Conservation (phyloP, 257 asterid species). For the Fraxinus anomala region DNA sequence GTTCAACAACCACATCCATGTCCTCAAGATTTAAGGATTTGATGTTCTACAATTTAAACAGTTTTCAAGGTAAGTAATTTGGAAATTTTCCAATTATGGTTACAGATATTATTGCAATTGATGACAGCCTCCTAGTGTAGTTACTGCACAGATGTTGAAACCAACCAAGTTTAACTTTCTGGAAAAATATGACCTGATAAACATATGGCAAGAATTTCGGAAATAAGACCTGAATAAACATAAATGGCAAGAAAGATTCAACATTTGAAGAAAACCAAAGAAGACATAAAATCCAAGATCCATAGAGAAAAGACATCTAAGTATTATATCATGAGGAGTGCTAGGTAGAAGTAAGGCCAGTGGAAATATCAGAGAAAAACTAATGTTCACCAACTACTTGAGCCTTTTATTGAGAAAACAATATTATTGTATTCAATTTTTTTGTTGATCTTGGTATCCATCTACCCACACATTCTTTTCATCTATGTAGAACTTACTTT, state of each 20-base stretch:
- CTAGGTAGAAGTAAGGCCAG: not conserved
- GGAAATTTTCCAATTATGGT: conserved; percentile 5
- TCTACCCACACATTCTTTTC: not conserved
- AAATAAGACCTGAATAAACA: not conserved
- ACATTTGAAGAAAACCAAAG: conserved; percentile 8
- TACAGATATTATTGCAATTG: conserved; percentile 5
- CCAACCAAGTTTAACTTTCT: not conserved
- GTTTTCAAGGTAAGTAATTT: conserved; percentile 34
- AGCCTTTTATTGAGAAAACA: not conserved
- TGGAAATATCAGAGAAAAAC: not conserved
- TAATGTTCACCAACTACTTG: too few relatives aligned
- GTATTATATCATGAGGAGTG: not conserved
- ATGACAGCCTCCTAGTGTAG: not conserved
- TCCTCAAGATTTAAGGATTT: conserved; percentile 75
- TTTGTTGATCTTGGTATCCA: not conserved
- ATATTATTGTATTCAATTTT: not conserved
- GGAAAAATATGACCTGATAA: not conserved
- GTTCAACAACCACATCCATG: conserved; percentile 99
- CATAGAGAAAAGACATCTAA: not conserved
- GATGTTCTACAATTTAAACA: conserved; percentile 54
- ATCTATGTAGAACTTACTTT: not conserved
- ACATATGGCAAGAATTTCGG: too few relatives aligned
- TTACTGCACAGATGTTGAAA: not conserved
- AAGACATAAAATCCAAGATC: not conserved
- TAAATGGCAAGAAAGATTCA: conserved; percentile 9